Evolutionary conservation across 176 grass and related monocot species (phyloP).

Genomic region (Rhynchospora tenuis): DNA sequence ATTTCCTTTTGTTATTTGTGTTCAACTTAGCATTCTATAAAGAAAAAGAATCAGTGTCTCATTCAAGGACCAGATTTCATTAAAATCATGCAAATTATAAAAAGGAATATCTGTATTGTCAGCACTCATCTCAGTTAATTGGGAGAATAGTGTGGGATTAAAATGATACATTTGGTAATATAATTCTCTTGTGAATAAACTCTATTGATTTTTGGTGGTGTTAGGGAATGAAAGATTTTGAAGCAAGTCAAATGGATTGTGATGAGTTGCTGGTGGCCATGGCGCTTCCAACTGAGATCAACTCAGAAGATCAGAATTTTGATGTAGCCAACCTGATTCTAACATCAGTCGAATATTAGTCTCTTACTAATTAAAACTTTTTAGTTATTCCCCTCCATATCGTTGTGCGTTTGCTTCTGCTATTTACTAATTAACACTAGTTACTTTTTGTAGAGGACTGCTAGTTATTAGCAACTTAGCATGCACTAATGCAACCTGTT

Average conservation of each 20-base stretch:
- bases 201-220: background rate
- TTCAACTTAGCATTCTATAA: background rate
- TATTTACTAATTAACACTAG: background rate
- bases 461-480: background rate
- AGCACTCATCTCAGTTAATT: background rate
- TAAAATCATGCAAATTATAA: background rate
- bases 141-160: background rate
- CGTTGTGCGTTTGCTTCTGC: background rate
- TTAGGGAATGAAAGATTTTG: background rate
- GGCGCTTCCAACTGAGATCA: background rate
- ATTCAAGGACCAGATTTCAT: background rate
- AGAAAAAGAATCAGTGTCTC: background rate
- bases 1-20: background rate
- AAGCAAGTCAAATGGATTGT: background rate
- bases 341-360: constrained; percentile 2
- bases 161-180: background rate
- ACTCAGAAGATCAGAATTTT: background rate
- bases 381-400: background rate
- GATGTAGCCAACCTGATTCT: background rate
- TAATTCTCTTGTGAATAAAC: background rate
- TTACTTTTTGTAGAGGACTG: no score
- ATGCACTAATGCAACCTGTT: background rate
- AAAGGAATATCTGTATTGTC: background rate
- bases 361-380: background rate
- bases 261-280: background rate